Evolutionary conservation across 228 moss, liverwort and hornwort species (phyloP), one percentile per base, ranked within the genome.

Genomic region (Sphagnum magellanicum): DNA sequence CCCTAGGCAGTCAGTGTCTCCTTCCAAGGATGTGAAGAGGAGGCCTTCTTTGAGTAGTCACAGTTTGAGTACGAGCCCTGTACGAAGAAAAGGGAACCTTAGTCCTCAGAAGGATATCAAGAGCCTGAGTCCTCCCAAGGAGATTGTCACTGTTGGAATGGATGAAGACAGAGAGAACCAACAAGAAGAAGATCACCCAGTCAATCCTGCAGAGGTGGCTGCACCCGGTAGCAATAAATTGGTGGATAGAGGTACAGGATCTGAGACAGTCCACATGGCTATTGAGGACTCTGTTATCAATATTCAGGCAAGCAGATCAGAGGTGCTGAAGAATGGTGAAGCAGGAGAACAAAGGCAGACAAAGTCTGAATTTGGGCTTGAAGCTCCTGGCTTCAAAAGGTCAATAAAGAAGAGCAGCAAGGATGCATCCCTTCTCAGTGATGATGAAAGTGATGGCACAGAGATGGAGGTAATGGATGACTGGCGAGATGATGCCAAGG

Each of bases 401-500:
- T 70, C 83, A 46, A 67, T 68, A 65, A 95, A 85, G 70, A 89
- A 72, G 71, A 77, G 80, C 47, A 80, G 77, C 64, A 89, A 82
- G 73, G 89, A 90, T 65, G 88, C 72, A 66, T 58, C 73, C 0
- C 7, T 73, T 8, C 48, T 75, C 32, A 73, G 66, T 17, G 75
- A 77, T 60, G 84, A 83, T 72, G 70, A 16, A 10, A 84, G 74
- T 61, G 88, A 88, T 51, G 93, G 89, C 15, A 89, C 77, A 50
- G 92, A 91, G 48, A 64, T 76, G 17, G 91, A 89, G 57, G 74
- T 81, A 60, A 84, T 94, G 53, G 94, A 94, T 73, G 94, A 94
- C 63, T 94, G 94, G 94, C 83, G 91, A 49, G 89, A 93, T 74
- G 92, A 93, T 65, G 74, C 91, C 59, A 91, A 89, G 72, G 70